phyloP scores from a whole-genome alignment of 441 rosid genomes.

The Bruguiera hainesii region DNA sequence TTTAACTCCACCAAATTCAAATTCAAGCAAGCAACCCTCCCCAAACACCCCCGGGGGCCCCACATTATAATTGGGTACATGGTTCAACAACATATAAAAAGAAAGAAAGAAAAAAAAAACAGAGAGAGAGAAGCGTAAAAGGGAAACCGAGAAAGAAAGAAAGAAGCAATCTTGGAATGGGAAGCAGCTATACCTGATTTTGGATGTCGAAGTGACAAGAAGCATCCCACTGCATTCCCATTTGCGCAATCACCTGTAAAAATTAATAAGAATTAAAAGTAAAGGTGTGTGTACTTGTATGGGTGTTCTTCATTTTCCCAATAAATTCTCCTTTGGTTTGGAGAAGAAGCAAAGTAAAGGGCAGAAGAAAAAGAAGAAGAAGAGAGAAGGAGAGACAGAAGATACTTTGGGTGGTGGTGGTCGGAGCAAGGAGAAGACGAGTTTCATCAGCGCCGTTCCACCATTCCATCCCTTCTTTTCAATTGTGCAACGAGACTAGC shows the following conservation, averaged over 20 bases:
- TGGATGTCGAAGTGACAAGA: conserved; percentile 71
- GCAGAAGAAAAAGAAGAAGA: background rate
- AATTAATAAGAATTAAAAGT: background rate
- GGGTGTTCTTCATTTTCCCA: no score
- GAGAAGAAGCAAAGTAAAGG: no score
- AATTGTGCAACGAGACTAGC: no score
- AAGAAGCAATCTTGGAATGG: background rate
- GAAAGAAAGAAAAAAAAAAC: no score
- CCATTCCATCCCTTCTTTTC: no score
- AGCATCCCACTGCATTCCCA: conserved; percentile 34
- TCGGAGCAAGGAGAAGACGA: conserved; percentile 63
- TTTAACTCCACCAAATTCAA: no score
- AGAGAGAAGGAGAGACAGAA: background rate
- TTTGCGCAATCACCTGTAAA: conserved; percentile 31
- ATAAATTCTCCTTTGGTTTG: no score
- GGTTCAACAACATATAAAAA: no score
- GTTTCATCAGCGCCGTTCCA: conserved; percentile 29
- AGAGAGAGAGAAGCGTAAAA: background rate
- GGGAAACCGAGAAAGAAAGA: background rate
- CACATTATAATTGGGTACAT: no score
- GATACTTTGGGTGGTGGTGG: conserved; percentile 22
- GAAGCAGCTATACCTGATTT: conserved; percentile 58
- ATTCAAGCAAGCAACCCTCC: no score
- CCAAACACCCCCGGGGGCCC: no score
- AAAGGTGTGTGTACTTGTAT: no score